Percentiles rank a stretch among this genome's conserved stretches.
These are phyloP conservation scores for Fusarium piperis DNA, from an alignment of 2,329 filamentous ascomycete genomes.

Conservation along the genomic window DNA sequence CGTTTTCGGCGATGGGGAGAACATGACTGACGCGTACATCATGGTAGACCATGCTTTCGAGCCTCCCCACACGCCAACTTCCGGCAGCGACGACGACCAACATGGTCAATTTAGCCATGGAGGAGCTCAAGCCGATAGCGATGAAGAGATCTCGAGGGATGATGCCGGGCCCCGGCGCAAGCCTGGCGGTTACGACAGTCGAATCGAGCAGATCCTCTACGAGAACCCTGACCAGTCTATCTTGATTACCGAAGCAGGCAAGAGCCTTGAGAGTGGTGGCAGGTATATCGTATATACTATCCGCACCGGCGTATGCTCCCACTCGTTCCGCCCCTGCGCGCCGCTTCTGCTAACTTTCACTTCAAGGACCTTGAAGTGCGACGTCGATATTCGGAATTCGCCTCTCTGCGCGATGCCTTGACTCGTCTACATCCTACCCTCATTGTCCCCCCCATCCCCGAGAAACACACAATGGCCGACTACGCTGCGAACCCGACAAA, in stretches of 20 bases:
- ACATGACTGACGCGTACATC: constrained; percentile 17
- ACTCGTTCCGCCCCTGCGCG: background rate
- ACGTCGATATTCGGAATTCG: constrained; percentile 95
- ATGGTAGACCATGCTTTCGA: constrained; percentile 60
- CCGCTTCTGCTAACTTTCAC: constrained; percentile 1
- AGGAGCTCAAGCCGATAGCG: constrained; percentile 49
- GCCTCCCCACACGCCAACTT: constrained; percentile 75
- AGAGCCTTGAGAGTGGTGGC: constrained; percentile 90
- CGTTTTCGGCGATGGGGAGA: background rate
- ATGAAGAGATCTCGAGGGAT: constrained; percentile 57
- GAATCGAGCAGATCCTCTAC: constrained; percentile 96
- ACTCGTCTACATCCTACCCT: constrained; percentile 93
- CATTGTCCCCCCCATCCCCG: constrained; percentile 95
- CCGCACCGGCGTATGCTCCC: constrained; percentile 78
- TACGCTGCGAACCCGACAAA: constrained; percentile 98
- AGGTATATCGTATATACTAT: constrained; percentile 98
- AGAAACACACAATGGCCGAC: constrained; percentile 99
- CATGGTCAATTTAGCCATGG: constrained; percentile 44
- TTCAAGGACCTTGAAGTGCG: constrained; percentile 90
- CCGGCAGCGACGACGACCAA: constrained; percentile 74
- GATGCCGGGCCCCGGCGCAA: constrained; percentile 68
- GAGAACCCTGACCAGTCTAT: constrained; percentile 93
- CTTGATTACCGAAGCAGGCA: constrained; percentile 92
- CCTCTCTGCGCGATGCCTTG: constrained; percentile 86
- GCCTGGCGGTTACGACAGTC: constrained; percentile 90